Conservation (phyloP, 495 filamentous ascomycete species). For the Penicillium longicatenatum region DNA sequence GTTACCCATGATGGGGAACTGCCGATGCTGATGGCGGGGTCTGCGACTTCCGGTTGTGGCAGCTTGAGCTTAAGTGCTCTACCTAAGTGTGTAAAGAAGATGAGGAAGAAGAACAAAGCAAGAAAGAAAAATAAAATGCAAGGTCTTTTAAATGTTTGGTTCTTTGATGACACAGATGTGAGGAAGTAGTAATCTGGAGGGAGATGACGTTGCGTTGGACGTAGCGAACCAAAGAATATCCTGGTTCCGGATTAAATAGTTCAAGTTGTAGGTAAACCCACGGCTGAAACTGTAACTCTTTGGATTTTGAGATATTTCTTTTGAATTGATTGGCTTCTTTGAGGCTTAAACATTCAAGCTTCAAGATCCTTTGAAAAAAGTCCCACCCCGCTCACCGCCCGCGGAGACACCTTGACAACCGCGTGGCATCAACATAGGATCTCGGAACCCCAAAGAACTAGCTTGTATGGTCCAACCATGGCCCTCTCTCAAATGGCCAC, state of each 20-base stretch:
- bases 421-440: constrained; percentile 26
- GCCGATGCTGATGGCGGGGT: constrained; percentile 27
- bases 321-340: background rate
- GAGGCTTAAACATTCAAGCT: constrained; percentile 1
- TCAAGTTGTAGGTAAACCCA: background rate
- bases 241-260: background rate
- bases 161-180: background rate
- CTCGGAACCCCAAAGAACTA: background rate
- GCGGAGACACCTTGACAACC: constrained; percentile 14
- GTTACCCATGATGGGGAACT: constrained; percentile 63
- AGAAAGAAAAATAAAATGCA: background rate
- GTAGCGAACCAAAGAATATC: background rate
- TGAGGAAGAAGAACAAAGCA: background rate
- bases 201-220: constrained; percentile 5
- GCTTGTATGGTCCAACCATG: constrained; percentile 18
- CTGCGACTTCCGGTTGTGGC: constrained; percentile 40
- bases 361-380: constrained; percentile 9
- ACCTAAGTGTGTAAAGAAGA: background rate
- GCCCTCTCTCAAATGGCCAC: constrained; percentile 15
- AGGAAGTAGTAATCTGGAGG: constrained; percentile 1
- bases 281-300: background rate
- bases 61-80: background rate
- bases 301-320: constrained; percentile 1
- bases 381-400: constrained; percentile 8
- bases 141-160: background rate